phyloP scores from a whole-genome alignment of 345 rosid genomes.

The Salix arbutifolia region DNA sequence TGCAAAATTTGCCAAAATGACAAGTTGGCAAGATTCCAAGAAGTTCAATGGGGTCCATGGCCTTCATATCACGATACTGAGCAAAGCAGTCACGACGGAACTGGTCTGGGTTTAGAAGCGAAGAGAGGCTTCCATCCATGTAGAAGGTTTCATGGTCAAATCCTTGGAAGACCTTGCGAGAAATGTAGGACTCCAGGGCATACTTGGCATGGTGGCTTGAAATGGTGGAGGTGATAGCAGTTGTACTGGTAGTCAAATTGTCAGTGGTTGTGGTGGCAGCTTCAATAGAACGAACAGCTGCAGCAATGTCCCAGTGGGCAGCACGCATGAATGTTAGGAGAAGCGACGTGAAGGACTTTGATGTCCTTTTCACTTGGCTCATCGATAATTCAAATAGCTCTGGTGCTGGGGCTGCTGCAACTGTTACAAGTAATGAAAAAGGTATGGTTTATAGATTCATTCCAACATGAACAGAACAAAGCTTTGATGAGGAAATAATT shows the following conservation, averaged over 20 bases:
- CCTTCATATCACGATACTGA: constrained; percentile 84
- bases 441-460: not conserved
- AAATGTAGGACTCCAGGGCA: constrained; percentile 75
- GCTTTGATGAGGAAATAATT: too few relatives aligned
- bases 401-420: constrained; percentile 68
- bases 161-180: constrained; percentile 71
- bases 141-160: constrained; percentile 92
- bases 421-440: constrained; percentile 30
- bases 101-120: constrained; percentile 74
- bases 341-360: constrained; percentile 69
- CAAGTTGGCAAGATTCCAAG: constrained; percentile 84
- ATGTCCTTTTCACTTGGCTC: constrained; percentile 68
- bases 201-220: constrained; percentile 74
- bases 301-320: constrained; percentile 92
- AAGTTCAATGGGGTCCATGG: constrained; percentile 87
- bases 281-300: constrained; percentile 89
- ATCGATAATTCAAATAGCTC: constrained; percentile 69
- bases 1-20: constrained; percentile 83
- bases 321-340: constrained; percentile 79
- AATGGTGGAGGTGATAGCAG: constrained; percentile 40
- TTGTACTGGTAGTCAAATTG: constrained; percentile 19
- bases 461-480: too few relatives aligned
- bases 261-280: constrained; percentile 52
- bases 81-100: constrained; percentile 80
- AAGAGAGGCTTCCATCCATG: constrained; percentile 85